Conservation (phyloP, 345 rosid genomes). For the Syzygium grande region DNA sequence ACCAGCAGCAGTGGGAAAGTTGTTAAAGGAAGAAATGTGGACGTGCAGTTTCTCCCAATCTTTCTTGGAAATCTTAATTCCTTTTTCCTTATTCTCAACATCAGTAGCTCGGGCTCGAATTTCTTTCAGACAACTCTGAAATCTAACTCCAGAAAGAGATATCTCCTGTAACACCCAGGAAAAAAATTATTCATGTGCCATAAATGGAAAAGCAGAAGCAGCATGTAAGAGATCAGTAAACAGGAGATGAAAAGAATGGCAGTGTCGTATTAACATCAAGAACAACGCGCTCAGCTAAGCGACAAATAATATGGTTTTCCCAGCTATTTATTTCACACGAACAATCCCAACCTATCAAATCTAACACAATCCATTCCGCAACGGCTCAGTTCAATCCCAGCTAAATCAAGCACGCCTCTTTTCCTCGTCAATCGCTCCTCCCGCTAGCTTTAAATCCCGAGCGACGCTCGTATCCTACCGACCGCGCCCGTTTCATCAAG, state of each 20-base stretch:
- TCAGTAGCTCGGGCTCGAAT: conserved; percentile 72
- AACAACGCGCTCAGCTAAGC: not conserved
- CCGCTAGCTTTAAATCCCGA: not conserved
- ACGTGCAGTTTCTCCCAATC: conserved; percentile 84
- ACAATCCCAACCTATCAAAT: not conserved
- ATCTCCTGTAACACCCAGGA: conserved; percentile 66
- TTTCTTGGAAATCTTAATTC: conserved; percentile 63
- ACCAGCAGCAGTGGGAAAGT: conserved; percentile 98
- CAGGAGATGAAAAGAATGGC: not conserved
- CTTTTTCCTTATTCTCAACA: conserved; percentile 73
- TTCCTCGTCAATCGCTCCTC: not conserved
- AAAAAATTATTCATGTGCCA: not conserved
- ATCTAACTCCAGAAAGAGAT: conserved; percentile 87
- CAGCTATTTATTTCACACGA: not conserved
- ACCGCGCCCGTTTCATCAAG: not conserved
- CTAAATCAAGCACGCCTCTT: not conserved
- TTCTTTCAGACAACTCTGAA: conserved; percentile 80
- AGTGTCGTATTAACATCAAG: not conserved
- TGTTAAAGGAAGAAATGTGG: conserved; percentile 87
- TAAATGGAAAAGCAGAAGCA: not conserved
- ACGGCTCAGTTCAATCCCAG: not conserved
- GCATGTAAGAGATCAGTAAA: not conserved
- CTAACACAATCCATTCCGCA: not conserved
- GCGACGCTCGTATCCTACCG: not conserved
- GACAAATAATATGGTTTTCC: not conserved